Conservation (phyloP, 2,329 filamentous ascomycete species). For the Ophiostoma triangulosporum region DNA sequence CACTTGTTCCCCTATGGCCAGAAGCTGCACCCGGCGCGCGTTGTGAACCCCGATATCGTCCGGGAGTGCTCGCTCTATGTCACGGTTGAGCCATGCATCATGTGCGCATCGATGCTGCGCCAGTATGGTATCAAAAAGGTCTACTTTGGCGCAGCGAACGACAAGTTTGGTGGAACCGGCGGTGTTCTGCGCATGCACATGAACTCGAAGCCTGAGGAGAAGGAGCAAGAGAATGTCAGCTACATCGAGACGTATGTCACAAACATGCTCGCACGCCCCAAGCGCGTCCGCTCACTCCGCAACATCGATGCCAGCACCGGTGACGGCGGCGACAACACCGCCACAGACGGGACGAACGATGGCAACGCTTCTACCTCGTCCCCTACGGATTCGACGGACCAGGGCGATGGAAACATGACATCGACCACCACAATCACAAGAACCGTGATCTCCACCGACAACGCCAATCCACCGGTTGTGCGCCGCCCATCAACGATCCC, state of each 20-base stretch:
- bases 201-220: constrained; percentile 32
- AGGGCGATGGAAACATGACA: neutral
- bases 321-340: neutral
- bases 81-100: constrained; percentile 95
- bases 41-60: constrained; percentile 55
- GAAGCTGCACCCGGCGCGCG: constrained; percentile 39
- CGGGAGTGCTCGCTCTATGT: constrained; percentile 72
- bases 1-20: constrained; percentile 50
- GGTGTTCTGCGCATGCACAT: constrained; percentile 80
- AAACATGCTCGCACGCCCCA: constrained; percentile 13
- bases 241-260: constrained; percentile 15
- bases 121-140: constrained; percentile 82
- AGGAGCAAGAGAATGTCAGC: constrained; percentile 15
- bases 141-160: constrained; percentile 90
- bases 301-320: neutral
- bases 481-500: constrained; percentile 14
- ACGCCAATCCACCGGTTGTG: constrained; percentile 8
- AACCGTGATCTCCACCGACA: constrained; percentile 5
- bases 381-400: constrained; percentile 2
- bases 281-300: constrained; percentile 4
- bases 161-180: constrained; percentile 92
- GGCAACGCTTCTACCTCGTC: neutral
- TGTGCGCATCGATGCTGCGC: constrained; percentile 87
- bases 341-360: neutral
- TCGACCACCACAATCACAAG: constrained; percentile 4